These are phyloP conservation scores for Arxiozyma bovina DNA, from an alignment of 1,139 yeast species.

Conservation along the genomic window DNA sequence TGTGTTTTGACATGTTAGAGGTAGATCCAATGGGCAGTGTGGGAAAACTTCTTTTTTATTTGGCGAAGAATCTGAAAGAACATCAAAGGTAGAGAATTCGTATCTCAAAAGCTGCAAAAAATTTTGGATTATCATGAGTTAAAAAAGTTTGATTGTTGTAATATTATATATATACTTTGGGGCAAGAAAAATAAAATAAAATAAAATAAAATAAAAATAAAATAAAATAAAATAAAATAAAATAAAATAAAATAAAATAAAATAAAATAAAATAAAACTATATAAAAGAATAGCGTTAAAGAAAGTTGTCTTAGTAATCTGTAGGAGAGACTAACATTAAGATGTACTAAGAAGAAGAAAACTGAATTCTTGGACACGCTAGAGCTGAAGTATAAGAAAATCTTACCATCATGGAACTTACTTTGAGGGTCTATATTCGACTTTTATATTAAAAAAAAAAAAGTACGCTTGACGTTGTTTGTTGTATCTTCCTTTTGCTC, in stretches of 20 bases:
- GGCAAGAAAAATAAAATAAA: not conserved
- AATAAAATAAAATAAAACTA: too few relatives aligned
- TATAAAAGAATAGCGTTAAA: too few relatives aligned
- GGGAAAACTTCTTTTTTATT: not conserved
- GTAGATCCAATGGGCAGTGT: conserved; percentile 57
- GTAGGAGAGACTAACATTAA: not conserved
- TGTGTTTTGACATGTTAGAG: conserved; percentile 52
- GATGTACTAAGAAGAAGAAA: not conserved
- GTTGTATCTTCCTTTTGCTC: not conserved
- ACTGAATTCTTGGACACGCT: not conserved
- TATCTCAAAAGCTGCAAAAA: not conserved
- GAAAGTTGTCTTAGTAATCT: not conserved
- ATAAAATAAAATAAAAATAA: too few relatives aligned
- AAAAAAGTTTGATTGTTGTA: too few relatives aligned
- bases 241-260: too few relatives aligned
- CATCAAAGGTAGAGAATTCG: not conserved
- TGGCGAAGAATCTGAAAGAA: not conserved
- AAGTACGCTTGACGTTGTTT: too few relatives aligned
- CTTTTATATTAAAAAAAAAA: too few relatives aligned
- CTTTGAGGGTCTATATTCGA: not conserved
- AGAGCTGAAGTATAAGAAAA: not conserved
- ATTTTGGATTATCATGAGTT: not conserved
- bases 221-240: too few relatives aligned
- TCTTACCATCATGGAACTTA: not conserved
- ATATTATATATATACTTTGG: not conserved